Conservation (phyloP, 345 rosid species). For the Brassica nigra region DNA sequence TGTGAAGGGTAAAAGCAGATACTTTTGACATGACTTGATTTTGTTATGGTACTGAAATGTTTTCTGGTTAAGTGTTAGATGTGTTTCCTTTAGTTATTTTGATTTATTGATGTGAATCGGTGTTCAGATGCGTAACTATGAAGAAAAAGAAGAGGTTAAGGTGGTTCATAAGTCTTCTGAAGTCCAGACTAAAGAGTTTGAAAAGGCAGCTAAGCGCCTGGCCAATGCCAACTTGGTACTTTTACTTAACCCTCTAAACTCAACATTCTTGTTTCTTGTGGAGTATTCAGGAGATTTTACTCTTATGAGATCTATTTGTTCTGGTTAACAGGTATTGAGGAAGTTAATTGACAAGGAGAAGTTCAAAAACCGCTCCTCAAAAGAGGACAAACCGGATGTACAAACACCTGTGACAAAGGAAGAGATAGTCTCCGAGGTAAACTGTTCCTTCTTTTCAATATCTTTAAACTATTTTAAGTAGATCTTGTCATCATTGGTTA, state of each 20-base stretch:
- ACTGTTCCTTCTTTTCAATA: neutral
- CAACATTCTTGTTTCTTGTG: constrained; percentile 11
- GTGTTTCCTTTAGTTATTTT: neutral
- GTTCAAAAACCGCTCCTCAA: constrained; percentile 64
- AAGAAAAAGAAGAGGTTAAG: constrained; percentile 76
- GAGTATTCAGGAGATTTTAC: neutral
- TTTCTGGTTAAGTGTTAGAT: neutral
- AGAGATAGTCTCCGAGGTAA: constrained; percentile 75
- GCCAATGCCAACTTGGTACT: constrained; percentile 64
- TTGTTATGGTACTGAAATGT: neutral
- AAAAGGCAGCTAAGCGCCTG: constrained; percentile 79
- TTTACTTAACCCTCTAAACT: neutral
- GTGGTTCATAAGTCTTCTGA: constrained; percentile 55
- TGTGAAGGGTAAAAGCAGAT: too few relatives aligned
- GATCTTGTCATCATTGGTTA: neutral
- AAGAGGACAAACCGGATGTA: constrained; percentile 76
- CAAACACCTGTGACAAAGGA: constrained; percentile 71
- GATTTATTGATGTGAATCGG: constrained; percentile 21
- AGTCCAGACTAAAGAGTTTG: constrained; percentile 63
- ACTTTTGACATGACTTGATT: neutral
- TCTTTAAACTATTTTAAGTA: neutral
- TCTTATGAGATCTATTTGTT: neutral
- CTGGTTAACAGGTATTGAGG: constrained; percentile 55
- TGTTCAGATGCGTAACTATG: constrained; percentile 64
- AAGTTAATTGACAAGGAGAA: constrained; percentile 61